Base-by-base conservation (phyloP, 1,284 basidiomycete species). In the Cutaneotrichosporon cutaneum region DNA sequence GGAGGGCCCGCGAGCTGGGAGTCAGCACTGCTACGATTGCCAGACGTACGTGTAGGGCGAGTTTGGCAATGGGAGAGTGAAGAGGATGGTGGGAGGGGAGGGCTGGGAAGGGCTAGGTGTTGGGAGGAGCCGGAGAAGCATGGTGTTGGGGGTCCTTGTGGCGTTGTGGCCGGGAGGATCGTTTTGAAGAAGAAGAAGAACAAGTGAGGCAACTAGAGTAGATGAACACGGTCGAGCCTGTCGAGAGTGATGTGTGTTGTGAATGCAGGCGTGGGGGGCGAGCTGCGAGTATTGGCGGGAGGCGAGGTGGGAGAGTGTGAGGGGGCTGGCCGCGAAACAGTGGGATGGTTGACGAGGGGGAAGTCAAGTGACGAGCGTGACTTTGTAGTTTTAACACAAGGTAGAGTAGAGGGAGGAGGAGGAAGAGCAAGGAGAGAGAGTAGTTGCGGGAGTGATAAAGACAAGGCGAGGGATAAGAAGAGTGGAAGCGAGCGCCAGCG, bases 71-170 rank as follows among this genome's bases (percentile, higher is more conserved):
- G 85, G 76, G 56, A 91, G 77, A 32, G 83, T 85, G 79, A 90
- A 90, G 72, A 89, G 84, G 70, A 92, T 85, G 50, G 86, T 85
- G 18, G 88, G 85, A 32, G 85, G 82, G 4, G 84, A 81, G 2
- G 82, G 75, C 48, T 85, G 81, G 2, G 83, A 80, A 2, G 81
- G 71, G 0, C 82, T 79, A 10, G 84, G 80, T 21, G 67, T 61
- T 16, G 85, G 85, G 54, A 88, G 74, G 62, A 92, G 83, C 70
- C 85, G 84, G 65, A 91, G 85, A 62, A 88, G 81, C 90, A 91
- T 91, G 64, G 62, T 72, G 53, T 9, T 7, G 4, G 48, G 33
- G 48, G 26, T 27, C 24, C 44, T 18, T 26, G 45, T 16, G 18
- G 53, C 50, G 14, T n/a, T 3, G 47, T 27, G n/a, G 18, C 50